A percentile compares a stretch with the other conserved stretches of the same genome.
Conservation (phyloP, 352 stramenopile species). For the Phytophthora citricola region DNA sequence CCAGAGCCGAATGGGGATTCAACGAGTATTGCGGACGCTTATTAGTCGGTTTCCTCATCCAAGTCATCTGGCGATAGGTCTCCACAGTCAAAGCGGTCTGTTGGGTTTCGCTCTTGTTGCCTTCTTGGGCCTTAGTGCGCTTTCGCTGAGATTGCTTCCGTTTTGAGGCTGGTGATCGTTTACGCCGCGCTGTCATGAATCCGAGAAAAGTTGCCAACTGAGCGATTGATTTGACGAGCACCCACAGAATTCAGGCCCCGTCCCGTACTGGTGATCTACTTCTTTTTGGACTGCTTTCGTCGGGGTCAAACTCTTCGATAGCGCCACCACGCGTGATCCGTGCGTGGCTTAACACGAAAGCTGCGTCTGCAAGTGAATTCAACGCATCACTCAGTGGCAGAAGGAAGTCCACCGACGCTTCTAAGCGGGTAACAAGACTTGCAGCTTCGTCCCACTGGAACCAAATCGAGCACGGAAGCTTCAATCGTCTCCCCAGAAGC, state of each 20-base stretch:
- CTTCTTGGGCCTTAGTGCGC: slow-evolving; percentile 1
- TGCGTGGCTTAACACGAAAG: slow-evolving; percentile 13
- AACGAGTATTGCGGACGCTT: not conserved
- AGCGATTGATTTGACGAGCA: not conserved
- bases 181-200: slow-evolving; percentile 23
- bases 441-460: slow-evolving; percentile 24
- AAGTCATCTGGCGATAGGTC: not conserved
- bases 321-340: slow-evolving; percentile 10
- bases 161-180: slow-evolving; percentile 15
- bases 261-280: slow-evolving; percentile 11
- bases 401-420: slow-evolving; percentile 19
- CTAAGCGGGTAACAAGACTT: slow-evolving; percentile 1
- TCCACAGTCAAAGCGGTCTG: slow-evolving; percentile 4
- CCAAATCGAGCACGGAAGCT: slow-evolving; percentile 9
- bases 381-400: slow-evolving; percentile 8
- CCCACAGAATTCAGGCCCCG: not conserved
- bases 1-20: too few species aligned
- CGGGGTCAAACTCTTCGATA: not conserved
- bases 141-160: slow-evolving; percentile 4
- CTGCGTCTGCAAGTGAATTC: slow-evolving; percentile 3
- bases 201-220: slow-evolving; percentile 5
- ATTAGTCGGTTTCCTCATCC: slow-evolving; percentile 7
- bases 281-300: too few species aligned
- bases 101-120: slow-evolving; percentile 1
- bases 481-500: slow-evolving; percentile 14